Percentiles rank a stretch among this genome's conserved stretches.
Evolutionary conservation across 139 green algal species (phyloP).

Genomic region (Tetraselmis striata): DNA sequence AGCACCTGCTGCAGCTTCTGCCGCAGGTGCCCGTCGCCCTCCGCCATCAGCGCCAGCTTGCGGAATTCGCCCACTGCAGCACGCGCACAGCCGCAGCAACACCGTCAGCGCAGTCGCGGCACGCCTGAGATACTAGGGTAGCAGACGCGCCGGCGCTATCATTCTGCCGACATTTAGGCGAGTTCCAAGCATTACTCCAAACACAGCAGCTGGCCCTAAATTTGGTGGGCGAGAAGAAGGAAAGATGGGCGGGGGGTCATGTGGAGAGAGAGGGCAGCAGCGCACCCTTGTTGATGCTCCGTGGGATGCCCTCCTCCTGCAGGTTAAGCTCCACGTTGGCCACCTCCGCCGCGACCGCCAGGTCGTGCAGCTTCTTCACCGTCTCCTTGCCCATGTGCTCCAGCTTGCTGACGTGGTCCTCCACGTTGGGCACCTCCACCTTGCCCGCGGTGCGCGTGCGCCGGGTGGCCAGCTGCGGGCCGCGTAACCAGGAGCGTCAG

Average conservation of each 20-base stretch:
- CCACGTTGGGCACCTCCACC: constrained; percentile 79
- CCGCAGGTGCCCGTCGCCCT: constrained; percentile 70
- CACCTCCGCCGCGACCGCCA: constrained; percentile 46
- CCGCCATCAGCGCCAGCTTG: constrained; percentile 64
- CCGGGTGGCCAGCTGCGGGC: constrained; percentile 58
- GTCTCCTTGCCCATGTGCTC: constrained; percentile 91
- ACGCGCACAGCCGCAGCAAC: too few species aligned
- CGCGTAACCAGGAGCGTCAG: too few species aligned
- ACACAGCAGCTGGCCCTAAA: too few species aligned
- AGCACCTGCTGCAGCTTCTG: constrained; percentile 77
- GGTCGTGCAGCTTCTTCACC: constrained; percentile 80
- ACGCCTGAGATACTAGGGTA: too few species aligned
- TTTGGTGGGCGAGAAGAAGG: too few species aligned
- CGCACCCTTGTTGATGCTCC: not conserved
- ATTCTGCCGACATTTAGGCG: too few species aligned
- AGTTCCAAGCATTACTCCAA: too few species aligned
- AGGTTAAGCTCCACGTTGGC: constrained; percentile 4
- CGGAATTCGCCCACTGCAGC: constrained; percentile 79
- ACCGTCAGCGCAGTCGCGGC: too few species aligned
- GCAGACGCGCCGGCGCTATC: too few species aligned
- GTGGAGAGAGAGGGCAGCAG: too few species aligned
- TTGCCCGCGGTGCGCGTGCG: constrained; percentile 71
- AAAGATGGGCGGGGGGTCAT: too few species aligned
- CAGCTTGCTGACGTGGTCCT: constrained; percentile 80
- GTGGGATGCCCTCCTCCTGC: not conserved